phyloP scores from a whole-genome alignment of 108 stramenopile species.

The Cyclotella choctawhatcheeana region DNA sequence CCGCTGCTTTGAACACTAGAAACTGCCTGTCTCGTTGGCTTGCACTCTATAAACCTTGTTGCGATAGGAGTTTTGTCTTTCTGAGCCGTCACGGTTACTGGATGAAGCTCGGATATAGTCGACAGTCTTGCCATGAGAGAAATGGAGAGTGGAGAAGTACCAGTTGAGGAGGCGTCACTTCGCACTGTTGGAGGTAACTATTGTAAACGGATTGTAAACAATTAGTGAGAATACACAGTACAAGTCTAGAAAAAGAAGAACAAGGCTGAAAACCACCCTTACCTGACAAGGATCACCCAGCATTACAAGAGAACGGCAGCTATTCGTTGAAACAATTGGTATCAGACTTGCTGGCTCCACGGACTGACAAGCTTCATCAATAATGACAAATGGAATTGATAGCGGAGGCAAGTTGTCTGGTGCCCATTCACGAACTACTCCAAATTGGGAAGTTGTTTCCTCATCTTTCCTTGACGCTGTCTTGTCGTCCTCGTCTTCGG shows the following conservation, averaged over 20 bases:
- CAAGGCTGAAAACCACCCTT: neutral
- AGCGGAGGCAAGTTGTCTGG: constrained; percentile 83
- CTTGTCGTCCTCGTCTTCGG: constrained; percentile 51
- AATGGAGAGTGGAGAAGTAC: constrained; percentile 61
- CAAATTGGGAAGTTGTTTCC: constrained; percentile 27
- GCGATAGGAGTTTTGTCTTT: constrained; percentile 61
- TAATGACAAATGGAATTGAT: constrained; percentile 82
- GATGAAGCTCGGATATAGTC: constrained; percentile 59
- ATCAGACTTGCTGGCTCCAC: constrained; percentile 93
- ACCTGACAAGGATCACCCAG: constrained; percentile 91
- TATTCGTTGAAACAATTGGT: constrained; percentile 81
- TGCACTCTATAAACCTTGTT: constrained; percentile 61
- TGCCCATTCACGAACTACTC: constrained; percentile 50
- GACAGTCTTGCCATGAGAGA: constrained; percentile 87
- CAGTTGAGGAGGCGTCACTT: constrained; percentile 49
- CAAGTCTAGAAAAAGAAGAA: neutral
- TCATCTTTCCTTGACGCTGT: constrained; percentile 11
- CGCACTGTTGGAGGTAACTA: constrained; percentile 84
- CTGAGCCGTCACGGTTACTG: constrained; percentile 71
- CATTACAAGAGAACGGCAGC: constrained; percentile 77
- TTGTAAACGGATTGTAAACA: neutral
- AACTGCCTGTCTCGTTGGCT: constrained; percentile 70
- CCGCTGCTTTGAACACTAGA: constrained; percentile 37
- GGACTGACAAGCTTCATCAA: constrained; percentile 95
- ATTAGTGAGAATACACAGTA: neutral